Conservation (phyloP, 2,329 filamentous ascomycete genomes). For the Pseudogymnoascus sp. region DNA sequence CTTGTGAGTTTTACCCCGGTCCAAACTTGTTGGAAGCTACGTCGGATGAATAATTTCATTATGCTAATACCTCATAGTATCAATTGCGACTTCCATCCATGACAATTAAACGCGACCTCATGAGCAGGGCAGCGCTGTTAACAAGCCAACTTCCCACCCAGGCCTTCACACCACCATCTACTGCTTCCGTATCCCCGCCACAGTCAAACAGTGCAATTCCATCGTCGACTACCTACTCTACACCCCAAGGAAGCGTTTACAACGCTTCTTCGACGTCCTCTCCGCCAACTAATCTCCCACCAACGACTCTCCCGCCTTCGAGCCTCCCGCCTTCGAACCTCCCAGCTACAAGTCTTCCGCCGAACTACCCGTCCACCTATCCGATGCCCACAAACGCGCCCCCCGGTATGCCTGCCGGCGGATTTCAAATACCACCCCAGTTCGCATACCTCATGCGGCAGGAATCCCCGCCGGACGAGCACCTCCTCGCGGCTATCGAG, state of each 20-base stretch:
- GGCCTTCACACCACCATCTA: background rate
- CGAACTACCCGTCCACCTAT: background rate
- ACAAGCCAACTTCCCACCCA: background rate
- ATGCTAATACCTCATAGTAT: conserved; percentile 33
- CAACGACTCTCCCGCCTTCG: background rate
- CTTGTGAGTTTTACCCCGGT: conserved; percentile 35
- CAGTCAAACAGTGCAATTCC: conserved; percentile 1
- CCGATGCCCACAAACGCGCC: background rate
- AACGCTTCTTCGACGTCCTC: background rate
- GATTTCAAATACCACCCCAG: background rate
- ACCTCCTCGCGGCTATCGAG: background rate
- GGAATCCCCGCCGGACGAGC: background rate
- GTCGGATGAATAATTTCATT: background rate
- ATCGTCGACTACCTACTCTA: background rate
- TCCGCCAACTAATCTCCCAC: background rate
- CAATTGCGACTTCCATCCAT: conserved; percentile 53
- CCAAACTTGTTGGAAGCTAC: conserved; percentile 9
- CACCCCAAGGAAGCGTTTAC: background rate
- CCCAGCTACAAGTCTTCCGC: background rate
- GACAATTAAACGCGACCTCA: conserved; percentile 48
- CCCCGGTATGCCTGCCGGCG: background rate
- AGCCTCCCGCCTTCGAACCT: background rate
- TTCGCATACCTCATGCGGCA: background rate
- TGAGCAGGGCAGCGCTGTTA: conserved; percentile 23
- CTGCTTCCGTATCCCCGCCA: background rate